These are phyloP conservation scores for Coemansia sp. DNA, from an alignment of 192 early-diverging fungal species.

Conservation along the genomic window DNA sequence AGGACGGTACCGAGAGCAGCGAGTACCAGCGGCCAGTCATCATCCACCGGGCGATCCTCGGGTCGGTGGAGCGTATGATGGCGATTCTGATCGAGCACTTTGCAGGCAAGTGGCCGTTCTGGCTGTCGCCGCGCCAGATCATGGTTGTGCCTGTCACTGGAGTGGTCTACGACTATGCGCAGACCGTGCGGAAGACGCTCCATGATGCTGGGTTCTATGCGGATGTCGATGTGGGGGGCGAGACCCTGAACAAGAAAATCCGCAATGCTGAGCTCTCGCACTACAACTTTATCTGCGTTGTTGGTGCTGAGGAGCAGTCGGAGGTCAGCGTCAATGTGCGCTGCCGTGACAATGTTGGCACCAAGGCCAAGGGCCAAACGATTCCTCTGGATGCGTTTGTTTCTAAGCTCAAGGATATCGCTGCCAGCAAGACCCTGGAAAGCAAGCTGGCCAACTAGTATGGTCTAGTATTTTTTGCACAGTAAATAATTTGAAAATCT, in stretches of 20 bases:
- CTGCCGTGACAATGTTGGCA: constrained; percentile 80
- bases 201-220: constrained; percentile 75
- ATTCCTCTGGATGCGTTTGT: constrained; percentile 70
- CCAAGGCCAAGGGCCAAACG: constrained; percentile 81
- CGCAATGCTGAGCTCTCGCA: constrained; percentile 90
- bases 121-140: constrained; percentile 94
- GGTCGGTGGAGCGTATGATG: constrained; percentile 94
- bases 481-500: background rate
- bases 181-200: constrained; percentile 67
- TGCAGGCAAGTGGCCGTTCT: constrained; percentile 98
- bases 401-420: constrained; percentile 67
- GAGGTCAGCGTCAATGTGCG: constrained; percentile 86
- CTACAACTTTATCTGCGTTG: constrained; percentile 97
- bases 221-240: constrained; percentile 83
- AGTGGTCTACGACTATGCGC: constrained; percentile 78
- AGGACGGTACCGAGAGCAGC: constrained; percentile 50
- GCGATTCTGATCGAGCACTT: constrained; percentile 96
- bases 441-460: constrained; percentile 55
- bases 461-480: background rate
- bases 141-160: constrained; percentile 85
- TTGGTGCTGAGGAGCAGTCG: constrained; percentile 80
- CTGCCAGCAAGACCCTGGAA: constrained; percentile 59
- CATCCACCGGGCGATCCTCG: constrained; percentile 97
- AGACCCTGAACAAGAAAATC: constrained; percentile 97
- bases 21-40: constrained; percentile 87